Evolutionary conservation across 495 filamentous ascomycete genomes (phyloP).

Genomic region (Penicillium salamii): DNA sequence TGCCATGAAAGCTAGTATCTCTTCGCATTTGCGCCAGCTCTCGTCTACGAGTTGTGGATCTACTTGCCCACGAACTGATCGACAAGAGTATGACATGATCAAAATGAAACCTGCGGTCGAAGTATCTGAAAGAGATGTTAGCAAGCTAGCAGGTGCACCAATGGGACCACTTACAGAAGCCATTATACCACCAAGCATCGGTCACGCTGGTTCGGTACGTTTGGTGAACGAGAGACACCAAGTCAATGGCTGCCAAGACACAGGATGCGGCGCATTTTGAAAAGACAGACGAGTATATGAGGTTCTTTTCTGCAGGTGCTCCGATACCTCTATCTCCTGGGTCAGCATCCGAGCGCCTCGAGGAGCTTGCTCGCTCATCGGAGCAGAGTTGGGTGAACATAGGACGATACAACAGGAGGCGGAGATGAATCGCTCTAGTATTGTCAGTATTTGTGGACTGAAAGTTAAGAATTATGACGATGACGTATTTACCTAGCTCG

Average conservation of each 20-base stretch:
- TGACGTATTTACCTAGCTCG: slow-evolving; percentile 31
- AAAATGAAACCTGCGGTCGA: slow-evolving; percentile 42
- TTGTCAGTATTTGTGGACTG: background rate
- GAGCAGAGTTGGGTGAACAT: slow-evolving; percentile 45
- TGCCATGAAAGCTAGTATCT: slow-evolving; percentile 28
- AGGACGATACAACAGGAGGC: slow-evolving; percentile 45
- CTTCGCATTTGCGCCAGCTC: slow-evolving; percentile 30
- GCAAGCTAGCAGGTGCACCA: background rate
- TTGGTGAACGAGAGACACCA: slow-evolving; percentile 34
- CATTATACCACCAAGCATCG: slow-evolving; percentile 49
- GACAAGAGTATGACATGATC: slow-evolving; percentile 34
- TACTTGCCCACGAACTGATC: slow-evolving; percentile 23
- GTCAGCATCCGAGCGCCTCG: slow-evolving; percentile 6
- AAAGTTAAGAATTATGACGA: background rate
- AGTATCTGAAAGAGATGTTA: slow-evolving; percentile 27
- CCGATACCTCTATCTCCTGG: background rate
- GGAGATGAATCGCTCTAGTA: slow-evolving; percentile 41
- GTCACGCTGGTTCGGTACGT: slow-evolving; percentile 38
- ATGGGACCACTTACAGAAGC: slow-evolving; percentile 33
- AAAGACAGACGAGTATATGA: slow-evolving; percentile 35
- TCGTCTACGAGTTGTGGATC: slow-evolving; percentile 16
- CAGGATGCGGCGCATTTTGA: slow-evolving; percentile 39
- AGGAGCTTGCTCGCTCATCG: slow-evolving; percentile 19
- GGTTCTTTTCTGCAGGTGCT: slow-evolving; percentile 13
- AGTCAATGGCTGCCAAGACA: slow-evolving; percentile 36